Conservation (phyloP, 148 eudicot species). For the Rhododendron ovatum region DNA sequence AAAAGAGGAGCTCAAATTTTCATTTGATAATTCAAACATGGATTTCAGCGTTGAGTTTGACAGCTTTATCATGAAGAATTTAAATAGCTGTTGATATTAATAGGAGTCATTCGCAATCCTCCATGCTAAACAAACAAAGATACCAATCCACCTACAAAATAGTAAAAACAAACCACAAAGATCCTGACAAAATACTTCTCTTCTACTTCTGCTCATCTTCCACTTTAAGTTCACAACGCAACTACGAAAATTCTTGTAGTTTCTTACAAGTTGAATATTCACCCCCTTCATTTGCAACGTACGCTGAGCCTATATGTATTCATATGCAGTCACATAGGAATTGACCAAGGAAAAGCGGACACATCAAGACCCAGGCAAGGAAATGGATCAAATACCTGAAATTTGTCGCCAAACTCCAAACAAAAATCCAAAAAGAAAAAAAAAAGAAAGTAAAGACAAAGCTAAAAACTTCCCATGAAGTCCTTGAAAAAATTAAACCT, state of each 20-base stretch:
- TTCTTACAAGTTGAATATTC: background rate
- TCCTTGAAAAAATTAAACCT: background rate
- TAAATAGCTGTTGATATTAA: background rate
- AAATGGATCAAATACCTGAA: constrained; percentile 38
- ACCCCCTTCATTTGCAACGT: background rate
- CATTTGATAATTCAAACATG: background rate
- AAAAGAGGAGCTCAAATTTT: background rate
- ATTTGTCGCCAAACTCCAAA: constrained; percentile 78
- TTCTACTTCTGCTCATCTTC: background rate
- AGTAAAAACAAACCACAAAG: background rate
- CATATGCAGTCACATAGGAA: background rate
- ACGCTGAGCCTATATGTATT: background rate
- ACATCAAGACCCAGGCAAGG: background rate
- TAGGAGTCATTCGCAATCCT: background rate
- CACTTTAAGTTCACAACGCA: background rate
- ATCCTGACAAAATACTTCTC: background rate
- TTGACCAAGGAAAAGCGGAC: background rate
- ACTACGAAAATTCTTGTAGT: background rate
- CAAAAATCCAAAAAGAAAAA: constrained; percentile 37
- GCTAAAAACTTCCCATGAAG: background rate
- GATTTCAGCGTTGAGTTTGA: background rate
- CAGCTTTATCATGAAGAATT: background rate
- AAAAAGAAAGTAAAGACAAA: background rate
- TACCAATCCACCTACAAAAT: background rate
- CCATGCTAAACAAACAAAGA: background rate